Base-by-base conservation (phyloP, 345 rosid species). In the Noccaea caerulescens region DNA sequence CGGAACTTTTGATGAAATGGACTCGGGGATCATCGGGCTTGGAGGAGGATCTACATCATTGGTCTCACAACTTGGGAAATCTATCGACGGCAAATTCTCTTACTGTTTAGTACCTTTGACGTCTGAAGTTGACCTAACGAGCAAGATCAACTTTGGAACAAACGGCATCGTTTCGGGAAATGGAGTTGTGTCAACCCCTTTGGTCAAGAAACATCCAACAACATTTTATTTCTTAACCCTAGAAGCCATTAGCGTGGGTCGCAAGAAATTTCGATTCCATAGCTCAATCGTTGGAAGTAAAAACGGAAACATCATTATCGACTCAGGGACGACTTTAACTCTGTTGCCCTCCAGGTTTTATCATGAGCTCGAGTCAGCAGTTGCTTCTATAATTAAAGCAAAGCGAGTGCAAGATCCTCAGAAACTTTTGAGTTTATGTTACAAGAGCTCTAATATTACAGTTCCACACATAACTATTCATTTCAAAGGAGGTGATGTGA, bases 261-360 rank as follows among this genome's bases (percentile, higher is more conserved):
- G 9, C 52, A 52, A 63, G 36, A 53, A 23, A 41, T n/a, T 75
- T 3, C 13, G 6, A 1, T 55, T 63, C 25, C 0, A 9, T 0
- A 11, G 30, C 9, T n/a, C 33, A 1, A 11, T 8, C 4, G 9
- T 5, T 38, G 77, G 72, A 62, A 8, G 43, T 0, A 4, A 23
- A 2, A 68, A 73, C 25, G 86, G 84, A 6, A 81, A 84, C 60
- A 83, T 80, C 3, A 71, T 85, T 46, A 72, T 84, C 4, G 93
- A 88, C 39, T 85, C 87, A 0, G 87, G 93, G 3, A 83, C 85
- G 0, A 85, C 90, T 6, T 54, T 78, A 32, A 88, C 88, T 2
- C 1, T 84, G 1, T 43, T 81, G 0, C 88, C 87, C 0, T 4
- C 16, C 0, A 44, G 27, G 3, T 71, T 76, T 27, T 69, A 65